Base-by-base conservation (phyloP, 306 rosid species). In the Castanea mollissima region DNA sequence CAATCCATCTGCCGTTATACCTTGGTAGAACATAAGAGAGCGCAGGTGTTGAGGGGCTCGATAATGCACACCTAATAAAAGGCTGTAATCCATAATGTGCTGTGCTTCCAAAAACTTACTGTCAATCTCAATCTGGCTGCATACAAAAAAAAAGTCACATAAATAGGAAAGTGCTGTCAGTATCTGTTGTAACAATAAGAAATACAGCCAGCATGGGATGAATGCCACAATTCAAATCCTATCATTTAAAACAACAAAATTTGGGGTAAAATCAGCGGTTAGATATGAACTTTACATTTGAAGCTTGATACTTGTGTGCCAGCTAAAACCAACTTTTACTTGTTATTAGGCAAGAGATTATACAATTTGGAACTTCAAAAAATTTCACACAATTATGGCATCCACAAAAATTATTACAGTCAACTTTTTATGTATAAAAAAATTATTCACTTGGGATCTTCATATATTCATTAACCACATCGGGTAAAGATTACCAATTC, bases 41-140 rank as follows among this genome's bases (percentile, higher is more conserved):
- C 76, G 94, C 71, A 89, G 81, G 84, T 85, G 93, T 73, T 88
- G 99, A 13, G 99, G 99, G 78, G 99, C 99, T 41, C 99, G 94
- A 82, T 93, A 93, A 83, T 95, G 99, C 81, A 95, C 99, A 55
- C 99, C 99, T 52, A 95, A 88, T 76, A 95, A 91, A 72, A 95
- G 97, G 87, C 99, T 95, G 78, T 95, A 95, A 80, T 95, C 99
- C 99, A 95, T 95, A 69, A 95, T 95, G 83, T 85, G 87, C 84
- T 95, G 97, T 74, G 85, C 90, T 86, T 95, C 98, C 83, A 95
- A 84, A 79, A 95, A 95, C 81, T 87, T 90, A 75, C 98, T 93
- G 82, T 95, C 99, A 74, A 79, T 93, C 86, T 91, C 97, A 78
- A 93, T 93, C 85, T 95, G 99, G 80, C 99, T 95, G 91, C 76